These are phyloP conservation scores for Pyrus pyrifolia DNA, from an alignment of 306 rosid genomes.

Conservation along the genomic window DNA sequence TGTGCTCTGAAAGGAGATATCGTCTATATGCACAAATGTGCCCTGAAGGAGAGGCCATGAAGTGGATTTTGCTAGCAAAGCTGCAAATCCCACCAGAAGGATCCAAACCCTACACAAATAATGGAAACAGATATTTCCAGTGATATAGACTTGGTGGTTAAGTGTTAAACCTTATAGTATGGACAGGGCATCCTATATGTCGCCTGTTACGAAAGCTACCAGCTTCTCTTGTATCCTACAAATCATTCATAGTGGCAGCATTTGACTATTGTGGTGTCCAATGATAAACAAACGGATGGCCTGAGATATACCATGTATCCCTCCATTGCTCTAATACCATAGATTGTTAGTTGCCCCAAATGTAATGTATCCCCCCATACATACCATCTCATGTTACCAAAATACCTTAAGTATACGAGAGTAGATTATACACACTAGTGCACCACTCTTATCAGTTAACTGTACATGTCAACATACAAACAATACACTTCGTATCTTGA, in stretches of 20 bases:
- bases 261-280: not conserved
- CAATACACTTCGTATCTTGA: not conserved
- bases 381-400: not conserved
- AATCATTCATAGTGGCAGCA: not conserved
- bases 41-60: not conserved
- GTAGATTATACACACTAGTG: not conserved
- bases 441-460: not conserved
- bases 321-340: not conserved
- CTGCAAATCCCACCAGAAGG: not conserved
- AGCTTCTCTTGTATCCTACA: not conserved
- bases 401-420: not conserved
- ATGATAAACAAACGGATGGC: not conserved
- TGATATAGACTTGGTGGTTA: not conserved
- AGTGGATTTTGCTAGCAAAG: not conserved
- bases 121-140: not conserved
- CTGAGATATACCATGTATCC: not conserved
- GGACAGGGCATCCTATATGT: not conserved
- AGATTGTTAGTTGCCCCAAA: not conserved
- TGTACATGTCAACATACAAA: not conserved
- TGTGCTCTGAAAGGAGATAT: not conserved
- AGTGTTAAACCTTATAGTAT: not conserved
- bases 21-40: not conserved
- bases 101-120: not conserved
- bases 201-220: not conserved
- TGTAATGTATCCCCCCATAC: not conserved